Evolutionary conservation across 305 asterid species (phyloP), one percentile per base, ranked within the genome.

Genomic region (Withania somnifera): DNA sequence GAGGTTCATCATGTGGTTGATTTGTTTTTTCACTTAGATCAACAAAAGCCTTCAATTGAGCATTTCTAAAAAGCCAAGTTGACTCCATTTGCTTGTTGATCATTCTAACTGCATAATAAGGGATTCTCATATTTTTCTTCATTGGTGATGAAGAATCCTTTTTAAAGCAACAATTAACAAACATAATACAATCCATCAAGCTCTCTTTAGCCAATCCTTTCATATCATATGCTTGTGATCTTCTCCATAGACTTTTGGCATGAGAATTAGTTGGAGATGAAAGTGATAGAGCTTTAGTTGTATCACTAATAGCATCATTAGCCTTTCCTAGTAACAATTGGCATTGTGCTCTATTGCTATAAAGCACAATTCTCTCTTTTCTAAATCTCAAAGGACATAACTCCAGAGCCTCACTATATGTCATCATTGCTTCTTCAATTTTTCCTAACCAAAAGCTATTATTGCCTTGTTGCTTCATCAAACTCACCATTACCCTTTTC

Each of bases 121-220:
- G 95, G 60, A 93, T 69, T 69, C 85, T 92, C 42, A 76, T 78
- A 11, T 86, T 82, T 57, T 80, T 71, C 32, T 60, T 82, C 53
- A 40, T 82, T 4, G 56, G 24, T 26, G 57, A 22, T 1, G 56
- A 30, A 81, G 81, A n/a, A 36, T 82, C 85, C 7, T 88, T 84
- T 79, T 85, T 89, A 61, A 83, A 81, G 24, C 92, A 84, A 30
- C 85, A 80, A 78, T 83, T 89, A 42, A 95, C 89, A 85, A 92
- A 92, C 82, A 86, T 82, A 15, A 93, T 63, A 76, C 95, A 90
- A 69, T 95, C 98, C 94, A 92, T 90, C 86, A 95, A 88, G 86
- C 98, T 95, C 85, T 92, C 97, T 75, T 89, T 95, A 80, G 91
- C 93, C 91, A 92, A 87, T 57, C 97, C 97, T 85, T 90, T 93